Evolutionary conservation across 139 green algal species (phyloP), one percentile per base, ranked within the genome.

Genomic region (Chlorokybus atmophyticus): DNA sequence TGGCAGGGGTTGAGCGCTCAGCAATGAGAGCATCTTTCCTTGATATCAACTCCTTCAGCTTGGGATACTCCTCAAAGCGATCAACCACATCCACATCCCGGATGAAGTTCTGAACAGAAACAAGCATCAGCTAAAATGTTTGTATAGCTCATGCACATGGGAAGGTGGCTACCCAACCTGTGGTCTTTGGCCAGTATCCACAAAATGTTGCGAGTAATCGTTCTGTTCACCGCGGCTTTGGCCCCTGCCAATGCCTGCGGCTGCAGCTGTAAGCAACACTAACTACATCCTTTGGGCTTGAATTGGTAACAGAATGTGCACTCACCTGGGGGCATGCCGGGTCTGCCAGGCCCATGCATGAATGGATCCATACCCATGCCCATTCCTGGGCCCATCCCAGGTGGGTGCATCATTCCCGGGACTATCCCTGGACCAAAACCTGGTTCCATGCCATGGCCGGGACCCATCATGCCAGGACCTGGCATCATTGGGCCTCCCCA

Each of bases 71-170:
- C 50, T 80, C 74, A 47, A 83, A 90, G 14, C 68, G 61, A 59
- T 87, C 71, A 6, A 39, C 42, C 26, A 87, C 55, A 40, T 83
- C 66, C 14, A 76, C 71, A 48, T 88, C 81, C 1, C 80, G 42
- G 26, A 91, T 70, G 57, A 82, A 90, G 63, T 91, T 91, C 67
- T 90, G n/a, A n/a, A n/a, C n/a, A n/a, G n/a, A n/a, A n/a, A n/a
- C n/a, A n/a, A n/a, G n/a, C n/a, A n/a, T n/a, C n/a, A n/a, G n/a
- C n/a, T n/a, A n/a, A n/a, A n/a, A n/a, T n/a, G n/a, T n/a, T n/a
- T n/a, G n/a, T n/a, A n/a, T n/a, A n/a, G n/a, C n/a, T n/a, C n/a
- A n/a, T n/a, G n/a, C n/a, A n/a, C n/a, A n/a, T n/a, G n/a, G n/a
- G n/a, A n/a, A n/a, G n/a, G n/a, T n/a, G n/a, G n/a, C n/a, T n/a